Percentiles rank a stretch among this genome's conserved stretches.
phyloP scores from a whole-genome alignment of 345 rosid species.

The Punica granatum region DNA sequence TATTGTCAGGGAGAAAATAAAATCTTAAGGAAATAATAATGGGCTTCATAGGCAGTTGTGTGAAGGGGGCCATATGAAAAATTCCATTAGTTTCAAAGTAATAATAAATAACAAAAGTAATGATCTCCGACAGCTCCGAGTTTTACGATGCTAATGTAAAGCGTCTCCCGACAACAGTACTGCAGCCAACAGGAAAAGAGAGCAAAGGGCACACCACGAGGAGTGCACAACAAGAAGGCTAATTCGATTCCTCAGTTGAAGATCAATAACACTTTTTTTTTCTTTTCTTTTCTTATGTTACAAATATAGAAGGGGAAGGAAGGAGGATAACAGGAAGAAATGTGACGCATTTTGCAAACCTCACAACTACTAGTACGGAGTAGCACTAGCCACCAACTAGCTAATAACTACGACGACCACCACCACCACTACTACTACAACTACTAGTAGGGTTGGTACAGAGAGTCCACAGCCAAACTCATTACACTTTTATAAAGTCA shows the following conservation, averaged over 20 bases:
- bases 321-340: background rate
- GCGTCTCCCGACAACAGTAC: no score
- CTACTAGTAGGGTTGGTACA: background rate
- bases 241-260: background rate
- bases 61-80: no score
- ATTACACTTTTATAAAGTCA: background rate
- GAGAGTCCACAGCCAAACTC: background rate
- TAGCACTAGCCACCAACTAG: background rate
- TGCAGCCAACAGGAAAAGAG: no score
- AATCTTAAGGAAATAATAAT: no score
- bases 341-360: background rate
- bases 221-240: background rate
- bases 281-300: background rate
- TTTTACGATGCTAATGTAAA: no score
- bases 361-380: background rate
- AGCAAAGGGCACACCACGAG: no score
- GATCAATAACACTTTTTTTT: background rate
- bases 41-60: no score
- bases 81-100: no score
- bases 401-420: no score
- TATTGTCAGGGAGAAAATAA: no score
- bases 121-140: no score
- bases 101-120: no score
- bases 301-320: background rate
- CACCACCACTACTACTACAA: background rate